Evolutionary conservation across 345 rosid genomes (phyloP).

Genomic region (Lepidium aucheri): DNA sequence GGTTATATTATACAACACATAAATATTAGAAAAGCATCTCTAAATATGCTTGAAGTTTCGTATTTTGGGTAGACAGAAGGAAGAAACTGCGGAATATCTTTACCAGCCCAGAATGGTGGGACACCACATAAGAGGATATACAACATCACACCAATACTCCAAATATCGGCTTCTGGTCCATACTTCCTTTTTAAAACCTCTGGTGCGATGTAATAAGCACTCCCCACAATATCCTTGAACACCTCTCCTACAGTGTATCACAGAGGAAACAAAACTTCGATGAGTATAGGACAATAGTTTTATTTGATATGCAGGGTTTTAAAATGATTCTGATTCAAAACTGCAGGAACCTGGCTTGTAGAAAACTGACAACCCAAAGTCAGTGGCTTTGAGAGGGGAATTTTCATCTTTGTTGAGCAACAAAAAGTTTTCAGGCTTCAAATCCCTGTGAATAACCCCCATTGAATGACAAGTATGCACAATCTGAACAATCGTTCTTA

Average conservation of each 20-base stretch:
- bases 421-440: constrained; percentile 70
- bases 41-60: neutral
- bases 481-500: constrained; percentile 55
- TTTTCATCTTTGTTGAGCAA: constrained; percentile 54
- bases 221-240: constrained; percentile 64
- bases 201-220: constrained; percentile 78
- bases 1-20: neutral
- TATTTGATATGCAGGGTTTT: neutral
- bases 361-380: constrained; percentile 62
- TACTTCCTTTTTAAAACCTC: constrained; percentile 62
- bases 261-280: neutral
- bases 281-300: neutral
- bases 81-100: neutral
- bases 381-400: constrained; percentile 63
- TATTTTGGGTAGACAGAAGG: neutral
- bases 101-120: constrained; percentile 82
- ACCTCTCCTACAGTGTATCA: constrained; percentile 49
- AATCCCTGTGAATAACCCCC: constrained; percentile 72
- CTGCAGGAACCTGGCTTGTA: constrained; percentile 50
- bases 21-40: neutral
- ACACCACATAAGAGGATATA: constrained; percentile 56
- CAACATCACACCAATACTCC: constrained; percentile 70
- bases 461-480: constrained; percentile 58
- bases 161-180: constrained; percentile 66
- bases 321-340: neutral